Evolutionary conservation across 352 stramenopile species (phyloP).

Genomic region (Pythium vanterpoolii): DNA sequence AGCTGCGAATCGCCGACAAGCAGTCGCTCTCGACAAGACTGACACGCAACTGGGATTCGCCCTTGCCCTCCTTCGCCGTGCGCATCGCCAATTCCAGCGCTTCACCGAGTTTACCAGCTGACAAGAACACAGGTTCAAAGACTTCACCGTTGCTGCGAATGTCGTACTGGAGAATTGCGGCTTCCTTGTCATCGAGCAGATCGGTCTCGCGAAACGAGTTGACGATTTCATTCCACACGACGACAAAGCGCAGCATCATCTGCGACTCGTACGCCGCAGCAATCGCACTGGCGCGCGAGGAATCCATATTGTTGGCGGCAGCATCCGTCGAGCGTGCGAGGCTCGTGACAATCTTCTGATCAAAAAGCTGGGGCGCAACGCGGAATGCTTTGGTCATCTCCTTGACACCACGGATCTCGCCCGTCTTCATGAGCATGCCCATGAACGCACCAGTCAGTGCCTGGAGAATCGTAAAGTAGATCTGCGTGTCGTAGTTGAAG

Average conservation of each 20-base stretch:
- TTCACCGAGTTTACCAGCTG: slow-evolving; percentile 78
- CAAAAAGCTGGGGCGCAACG: slow-evolving; percentile 39
- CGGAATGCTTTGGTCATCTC: slow-evolving; percentile 41
- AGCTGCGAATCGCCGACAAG: slow-evolving; percentile 74
- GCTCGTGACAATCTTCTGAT: slow-evolving; percentile 44
- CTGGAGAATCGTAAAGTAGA: slow-evolving; percentile 48
- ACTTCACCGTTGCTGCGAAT: slow-evolving; percentile 84
- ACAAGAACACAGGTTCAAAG: slow-evolving; percentile 84
- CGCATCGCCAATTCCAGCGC: slow-evolving; percentile 68
- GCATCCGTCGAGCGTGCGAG: slow-evolving; percentile 37
- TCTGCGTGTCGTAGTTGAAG: slow-evolving; percentile 55
- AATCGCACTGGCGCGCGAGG: slow-evolving; percentile 22
- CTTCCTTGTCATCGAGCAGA: slow-evolving; percentile 46
- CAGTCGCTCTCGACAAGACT: slow-evolving; percentile 79
- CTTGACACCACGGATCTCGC: slow-evolving; percentile 34
- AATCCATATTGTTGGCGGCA: slow-evolving; percentile 5
- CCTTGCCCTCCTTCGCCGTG: slow-evolving; percentile 71
- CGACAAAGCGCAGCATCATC: slow-evolving; percentile 53
- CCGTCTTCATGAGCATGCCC: slow-evolving; percentile 42
- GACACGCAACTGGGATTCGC: slow-evolving; percentile 75
- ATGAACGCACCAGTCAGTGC: slow-evolving; percentile 28
- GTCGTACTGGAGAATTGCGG: slow-evolving; percentile 36
- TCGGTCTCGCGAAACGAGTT: slow-evolving; percentile 47
- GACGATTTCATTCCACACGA: slow-evolving; percentile 53
- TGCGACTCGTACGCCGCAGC: slow-evolving; percentile 36